Percentiles rank a stretch among this genome's conserved stretches.
Conservation (phyloP, 176 grass and related monocot species). For the Themeda triandra region DNA sequence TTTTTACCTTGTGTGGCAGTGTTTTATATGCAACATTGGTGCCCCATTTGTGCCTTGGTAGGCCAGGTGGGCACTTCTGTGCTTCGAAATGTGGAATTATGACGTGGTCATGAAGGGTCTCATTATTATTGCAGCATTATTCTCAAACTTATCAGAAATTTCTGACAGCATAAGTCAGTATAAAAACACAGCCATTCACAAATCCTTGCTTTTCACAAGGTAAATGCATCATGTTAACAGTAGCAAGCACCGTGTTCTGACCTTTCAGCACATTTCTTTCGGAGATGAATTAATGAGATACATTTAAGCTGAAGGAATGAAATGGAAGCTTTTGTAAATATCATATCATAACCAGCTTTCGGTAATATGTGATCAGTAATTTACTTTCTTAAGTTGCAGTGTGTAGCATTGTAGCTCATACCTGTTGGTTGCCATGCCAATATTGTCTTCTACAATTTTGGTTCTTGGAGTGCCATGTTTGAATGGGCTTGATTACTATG, state of each 20-base stretch:
- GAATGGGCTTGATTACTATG: background rate
- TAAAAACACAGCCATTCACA: background rate
- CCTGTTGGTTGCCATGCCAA: background rate
- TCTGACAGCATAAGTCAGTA: background rate
- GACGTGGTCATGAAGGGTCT: background rate
- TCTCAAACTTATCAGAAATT: background rate
- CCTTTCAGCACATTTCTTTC: background rate
- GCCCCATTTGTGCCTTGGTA: constrained; percentile 50
- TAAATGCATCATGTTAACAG: background rate
- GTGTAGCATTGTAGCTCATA: background rate
- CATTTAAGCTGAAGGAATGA: background rate
- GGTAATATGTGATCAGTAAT: background rate
- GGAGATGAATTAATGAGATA: background rate
- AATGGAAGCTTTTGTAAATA: background rate
- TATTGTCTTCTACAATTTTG: background rate
- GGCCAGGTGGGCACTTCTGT: constrained; percentile 30
- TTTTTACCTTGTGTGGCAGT: constrained; percentile 30
- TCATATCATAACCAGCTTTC: background rate
- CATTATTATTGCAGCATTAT: background rate
- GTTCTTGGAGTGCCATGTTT: background rate
- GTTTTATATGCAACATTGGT: constrained; percentile 56
- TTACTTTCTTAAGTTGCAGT: background rate
- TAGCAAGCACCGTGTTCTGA: background rate
- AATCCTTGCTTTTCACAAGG: too few species aligned
- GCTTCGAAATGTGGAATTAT: constrained; percentile 41